Conservation (phyloP, 768 basidiomycete species). For the Leucosporidium scottii region DNA sequence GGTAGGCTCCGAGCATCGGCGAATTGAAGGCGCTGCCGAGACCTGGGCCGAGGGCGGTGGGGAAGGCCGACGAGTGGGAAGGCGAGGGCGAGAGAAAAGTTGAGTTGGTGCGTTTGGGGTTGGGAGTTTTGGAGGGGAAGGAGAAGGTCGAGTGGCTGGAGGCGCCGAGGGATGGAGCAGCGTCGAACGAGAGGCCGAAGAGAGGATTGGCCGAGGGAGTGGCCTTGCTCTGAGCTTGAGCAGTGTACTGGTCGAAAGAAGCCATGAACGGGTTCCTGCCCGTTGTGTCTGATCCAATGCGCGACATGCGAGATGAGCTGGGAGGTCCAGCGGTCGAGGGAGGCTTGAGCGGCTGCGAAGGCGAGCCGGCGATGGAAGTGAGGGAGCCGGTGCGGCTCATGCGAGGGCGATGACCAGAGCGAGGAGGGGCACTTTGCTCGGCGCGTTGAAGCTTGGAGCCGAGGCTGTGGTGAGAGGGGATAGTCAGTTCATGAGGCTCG, state of each 20-base stretch:
- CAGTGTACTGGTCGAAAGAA: not conserved
- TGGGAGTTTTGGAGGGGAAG: too few relatives aligned
- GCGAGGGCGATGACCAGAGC: not conserved
- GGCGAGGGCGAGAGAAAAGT: too few relatives aligned
- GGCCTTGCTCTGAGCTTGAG: not conserved
- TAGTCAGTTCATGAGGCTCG: not conserved
- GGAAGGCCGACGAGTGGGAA: too few relatives aligned
- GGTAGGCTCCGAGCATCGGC: constrained; percentile 18
- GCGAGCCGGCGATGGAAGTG: constrained; percentile 29
- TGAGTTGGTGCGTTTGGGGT: too few relatives aligned
- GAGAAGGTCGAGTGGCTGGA: too few relatives aligned
- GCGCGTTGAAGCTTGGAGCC: constrained; percentile 25
- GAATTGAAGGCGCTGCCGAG: constrained; percentile 25
- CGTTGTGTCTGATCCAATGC: constrained; percentile 15
- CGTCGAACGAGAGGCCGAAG: constrained; percentile 5
- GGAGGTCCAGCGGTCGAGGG: not conserved
- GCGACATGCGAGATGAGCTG: constrained; percentile 11
- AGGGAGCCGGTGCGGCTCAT: constrained; percentile 28
- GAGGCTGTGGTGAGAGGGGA: not conserved
- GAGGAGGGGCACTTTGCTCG: not conserved
- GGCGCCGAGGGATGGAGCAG: not conserved
- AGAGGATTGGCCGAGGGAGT: not conserved
- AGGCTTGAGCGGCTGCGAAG: constrained; percentile 3
- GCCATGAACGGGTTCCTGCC: not conserved
- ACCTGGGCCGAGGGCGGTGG: not conserved